phyloP scores from a whole-genome alignment of 495 filamentous ascomycete species.

The Emericellopsis terricola region DNA sequence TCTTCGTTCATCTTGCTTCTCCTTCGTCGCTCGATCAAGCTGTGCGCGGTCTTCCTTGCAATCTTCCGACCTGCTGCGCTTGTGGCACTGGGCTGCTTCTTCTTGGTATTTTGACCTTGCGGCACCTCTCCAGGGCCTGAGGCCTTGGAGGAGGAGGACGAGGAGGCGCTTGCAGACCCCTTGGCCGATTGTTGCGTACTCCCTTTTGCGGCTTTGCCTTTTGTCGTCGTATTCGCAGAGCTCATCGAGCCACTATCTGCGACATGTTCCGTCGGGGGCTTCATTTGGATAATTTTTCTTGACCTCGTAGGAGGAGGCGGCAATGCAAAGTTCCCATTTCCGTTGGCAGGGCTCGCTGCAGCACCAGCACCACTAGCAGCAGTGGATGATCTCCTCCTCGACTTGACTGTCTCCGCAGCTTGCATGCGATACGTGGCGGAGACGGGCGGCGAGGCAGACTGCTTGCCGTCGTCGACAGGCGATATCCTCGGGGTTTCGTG shows the following conservation, averaged over 20 bases:
- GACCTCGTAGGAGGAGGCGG: conserved; percentile 85
- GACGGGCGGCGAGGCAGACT: conserved; percentile 13
- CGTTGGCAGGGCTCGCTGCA: conserved; percentile 26
- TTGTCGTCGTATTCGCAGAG: not conserved
- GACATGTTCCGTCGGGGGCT: conserved; percentile 13
- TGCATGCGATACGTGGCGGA: conserved; percentile 29
- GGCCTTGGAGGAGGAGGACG: not conserved
- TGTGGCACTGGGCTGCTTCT: conserved; percentile 48
- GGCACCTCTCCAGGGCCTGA: conserved; percentile 6
- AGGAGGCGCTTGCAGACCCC: not conserved
- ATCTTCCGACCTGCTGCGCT: conserved; percentile 81
- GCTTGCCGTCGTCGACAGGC: not conserved
- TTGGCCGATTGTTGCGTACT: too few species aligned
- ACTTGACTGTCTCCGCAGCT: conserved; percentile 35
- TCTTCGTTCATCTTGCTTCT: conserved; percentile 99
- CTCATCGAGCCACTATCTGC: not conserved
- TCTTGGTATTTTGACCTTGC: conserved; percentile 31
- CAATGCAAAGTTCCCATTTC: conserved; percentile 44
- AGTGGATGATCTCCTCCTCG: conserved; percentile 35
- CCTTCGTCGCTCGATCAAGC: conserved; percentile 76
- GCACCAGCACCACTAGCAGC: conserved; percentile 28
- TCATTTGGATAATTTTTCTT: conserved; percentile 98
- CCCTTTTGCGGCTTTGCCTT: not conserved
- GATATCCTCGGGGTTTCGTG: conserved; percentile 9
- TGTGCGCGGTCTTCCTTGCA: conserved; percentile 90